Percentiles rank a stretch among this genome's conserved stretches.
Evolutionary conservation across 345 rosid species (phyloP).

Genomic region (Turnera subulata): DNA sequence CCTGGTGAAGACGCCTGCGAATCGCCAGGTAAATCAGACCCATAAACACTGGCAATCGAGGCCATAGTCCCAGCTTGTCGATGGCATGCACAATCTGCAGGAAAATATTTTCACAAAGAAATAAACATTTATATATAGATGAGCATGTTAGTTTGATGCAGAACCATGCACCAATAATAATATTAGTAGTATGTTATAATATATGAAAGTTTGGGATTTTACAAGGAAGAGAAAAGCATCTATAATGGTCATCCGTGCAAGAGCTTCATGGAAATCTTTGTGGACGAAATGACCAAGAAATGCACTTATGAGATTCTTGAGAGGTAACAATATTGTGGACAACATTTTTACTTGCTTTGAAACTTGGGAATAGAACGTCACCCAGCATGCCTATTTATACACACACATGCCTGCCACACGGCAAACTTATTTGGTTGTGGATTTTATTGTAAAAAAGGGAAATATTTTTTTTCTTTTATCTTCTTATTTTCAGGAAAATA

Average conservation of each 20-base stretch:
- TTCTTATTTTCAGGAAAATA: too few relatives aligned
- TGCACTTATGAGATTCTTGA: background rate
- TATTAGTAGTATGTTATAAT: background rate
- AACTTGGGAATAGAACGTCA: too few relatives aligned
- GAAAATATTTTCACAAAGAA: background rate
- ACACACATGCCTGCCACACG: too few relatives aligned
- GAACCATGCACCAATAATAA: too few relatives aligned
- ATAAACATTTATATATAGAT: background rate
- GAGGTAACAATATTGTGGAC: too few relatives aligned
- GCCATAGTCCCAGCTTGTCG: slow-evolving; percentile 48
- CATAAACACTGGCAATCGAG: slow-evolving; percentile 45
- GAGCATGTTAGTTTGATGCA: background rate
- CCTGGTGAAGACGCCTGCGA: slow-evolving; percentile 53
- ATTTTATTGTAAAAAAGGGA: too few relatives aligned
- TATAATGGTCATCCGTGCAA: slow-evolving; percentile 33
- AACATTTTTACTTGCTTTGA: too few relatives aligned
- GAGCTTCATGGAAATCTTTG: slow-evolving; percentile 36
- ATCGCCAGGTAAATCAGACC: slow-evolving; percentile 39
- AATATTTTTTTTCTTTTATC: too few relatives aligned
- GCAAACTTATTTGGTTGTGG: too few relatives aligned
- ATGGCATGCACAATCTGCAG: slow-evolving; percentile 44
- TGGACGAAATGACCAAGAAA: slow-evolving; percentile 24
- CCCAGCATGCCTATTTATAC: too few relatives aligned
- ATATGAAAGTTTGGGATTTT: background rate
- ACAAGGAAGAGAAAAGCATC: slow-evolving; percentile 46